A percentile compares a stretch with the other conserved stretches of the same genome.
Evolutionary conservation across 164 flowering plant genomes (phyloP).

Genomic region (Chimonanthus salicifolius): DNA sequence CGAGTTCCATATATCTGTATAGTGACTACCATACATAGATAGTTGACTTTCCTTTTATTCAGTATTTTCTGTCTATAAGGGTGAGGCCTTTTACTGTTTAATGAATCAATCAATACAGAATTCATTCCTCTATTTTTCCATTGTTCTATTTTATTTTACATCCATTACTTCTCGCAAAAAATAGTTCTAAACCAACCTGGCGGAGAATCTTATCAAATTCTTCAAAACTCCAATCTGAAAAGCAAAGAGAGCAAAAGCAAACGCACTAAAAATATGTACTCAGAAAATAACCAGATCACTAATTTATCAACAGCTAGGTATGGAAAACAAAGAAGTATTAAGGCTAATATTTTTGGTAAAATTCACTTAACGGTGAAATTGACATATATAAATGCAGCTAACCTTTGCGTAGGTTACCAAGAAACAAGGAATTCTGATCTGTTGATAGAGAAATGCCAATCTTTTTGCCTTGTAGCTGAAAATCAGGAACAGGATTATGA

Average conservation of each 20-base stretch:
- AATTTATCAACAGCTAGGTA: background rate
- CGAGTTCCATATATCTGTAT: no score
- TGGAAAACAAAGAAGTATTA: background rate
- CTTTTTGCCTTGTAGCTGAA: conserved; percentile 38
- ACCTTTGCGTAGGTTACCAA: conserved; percentile 41
- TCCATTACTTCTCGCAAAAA: background rate
- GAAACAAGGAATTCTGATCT: conserved; percentile 32
- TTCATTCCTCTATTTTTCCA: no score
- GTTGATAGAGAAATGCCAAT: conserved; percentile 36
- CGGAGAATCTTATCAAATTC: conserved; percentile 32
- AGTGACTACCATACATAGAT: no score
- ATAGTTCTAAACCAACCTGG: conserved; percentile 20
- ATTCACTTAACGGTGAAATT: background rate
- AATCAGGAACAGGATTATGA: background rate
- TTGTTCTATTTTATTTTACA: no score
- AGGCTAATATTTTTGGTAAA: background rate
- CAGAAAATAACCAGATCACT: background rate
- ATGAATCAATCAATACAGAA: no score
- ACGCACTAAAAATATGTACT: background rate
- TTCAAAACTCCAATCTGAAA: conserved; percentile 35
- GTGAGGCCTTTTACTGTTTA: no score
- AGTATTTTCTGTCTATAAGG: no score
- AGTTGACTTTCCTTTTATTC: no score
- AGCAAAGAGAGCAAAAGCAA: background rate
- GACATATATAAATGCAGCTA: conserved; percentile 6